Evolutionary conservation across 352 stramenopile genomes (phyloP).

Genomic region (Phytophthora hybrid): DNA sequence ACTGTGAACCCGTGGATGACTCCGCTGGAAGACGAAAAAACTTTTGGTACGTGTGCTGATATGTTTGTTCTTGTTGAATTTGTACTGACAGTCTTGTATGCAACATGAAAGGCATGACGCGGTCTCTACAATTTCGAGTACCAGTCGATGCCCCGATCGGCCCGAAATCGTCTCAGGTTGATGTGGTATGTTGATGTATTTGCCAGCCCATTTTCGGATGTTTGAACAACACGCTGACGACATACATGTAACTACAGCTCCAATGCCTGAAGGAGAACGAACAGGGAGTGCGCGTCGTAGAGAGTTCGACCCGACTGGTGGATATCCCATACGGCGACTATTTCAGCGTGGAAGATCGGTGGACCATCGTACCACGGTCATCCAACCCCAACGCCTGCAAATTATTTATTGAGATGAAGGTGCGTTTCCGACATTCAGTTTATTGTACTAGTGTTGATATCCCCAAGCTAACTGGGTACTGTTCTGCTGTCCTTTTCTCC

Average conservation of each 20-base stretch:
- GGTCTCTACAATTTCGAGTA: slow-evolving; percentile 77
- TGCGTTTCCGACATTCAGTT: slow-evolving; percentile 11
- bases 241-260: slow-evolving; percentile 40
- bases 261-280: slow-evolving; percentile 68
- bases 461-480: background rate
- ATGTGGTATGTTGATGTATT: slow-evolving; percentile 51
- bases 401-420: slow-evolving; percentile 83
- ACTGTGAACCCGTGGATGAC: slow-evolving; percentile 73
- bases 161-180: slow-evolving; percentile 82
- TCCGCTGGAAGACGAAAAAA: slow-evolving; percentile 50
- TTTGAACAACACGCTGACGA: background rate
- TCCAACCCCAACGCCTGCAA: slow-evolving; percentile 55
- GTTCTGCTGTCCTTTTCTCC: background rate
- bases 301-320: slow-evolving; percentile 80
- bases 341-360: slow-evolving; percentile 88
- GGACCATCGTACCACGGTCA: slow-evolving; percentile 69
- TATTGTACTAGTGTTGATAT: background rate
- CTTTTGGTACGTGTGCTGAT: slow-evolving; percentile 39
- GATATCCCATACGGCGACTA: slow-evolving; percentile 91
- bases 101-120: slow-evolving; percentile 50
- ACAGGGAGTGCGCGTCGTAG: slow-evolving; percentile 57
- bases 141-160: slow-evolving; percentile 85
- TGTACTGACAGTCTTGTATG: slow-evolving; percentile 3
- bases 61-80: background rate
- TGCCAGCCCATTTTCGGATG: background rate